Percentiles rank a stretch among this genome's conserved stretches.
These are phyloP conservation scores for Sedum album DNA, from an alignment of 164 flowering plant genomes.

Conservation along the genomic window DNA sequence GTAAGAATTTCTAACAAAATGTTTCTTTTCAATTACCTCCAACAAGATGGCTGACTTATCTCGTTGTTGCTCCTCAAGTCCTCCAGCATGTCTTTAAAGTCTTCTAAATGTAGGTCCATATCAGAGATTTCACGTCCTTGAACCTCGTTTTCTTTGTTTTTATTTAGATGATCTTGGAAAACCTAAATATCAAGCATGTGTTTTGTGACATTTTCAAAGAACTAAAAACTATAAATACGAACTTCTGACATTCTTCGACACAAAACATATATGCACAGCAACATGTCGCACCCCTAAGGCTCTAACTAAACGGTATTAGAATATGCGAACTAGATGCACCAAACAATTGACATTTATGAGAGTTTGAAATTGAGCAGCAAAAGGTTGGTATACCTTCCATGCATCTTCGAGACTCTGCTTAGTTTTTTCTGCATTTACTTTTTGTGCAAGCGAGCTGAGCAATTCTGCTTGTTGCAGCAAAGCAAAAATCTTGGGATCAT, in stretches of 20 bases:
- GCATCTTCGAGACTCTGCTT: conserved; percentile 88
- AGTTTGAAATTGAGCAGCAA: not conserved
- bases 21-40: conserved; percentile 33
- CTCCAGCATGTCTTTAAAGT: conserved; percentile 50
- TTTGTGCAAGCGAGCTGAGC: conserved; percentile 78
- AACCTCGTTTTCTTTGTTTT: conserved; percentile 44
- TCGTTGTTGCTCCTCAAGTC: conserved; percentile 47
- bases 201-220: not conserved
- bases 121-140: conserved; percentile 28
- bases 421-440: conserved; percentile 63
- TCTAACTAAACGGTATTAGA: not conserved
- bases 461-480: conserved; percentile 89
- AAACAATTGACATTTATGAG: not conserved
- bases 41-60: conserved; percentile 44
- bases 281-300: not conserved
- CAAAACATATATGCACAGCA: not conserved
- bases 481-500: conserved; percentile 77
- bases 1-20: not conserved
- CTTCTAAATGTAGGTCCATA: conserved; percentile 49
- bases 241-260: too few species aligned
- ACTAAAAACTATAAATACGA: not conserved
- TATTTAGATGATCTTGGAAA: conserved; percentile 66
- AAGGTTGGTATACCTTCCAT: conserved; percentile 63
- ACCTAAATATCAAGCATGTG: conserved; percentile 34
- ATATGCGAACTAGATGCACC: not conserved